Evolutionary conservation across 2,329 filamentous ascomycete genomes (phyloP), one percentile per base, ranked within the genome.

Genomic region (Trichophyton verrucosum): DNA sequence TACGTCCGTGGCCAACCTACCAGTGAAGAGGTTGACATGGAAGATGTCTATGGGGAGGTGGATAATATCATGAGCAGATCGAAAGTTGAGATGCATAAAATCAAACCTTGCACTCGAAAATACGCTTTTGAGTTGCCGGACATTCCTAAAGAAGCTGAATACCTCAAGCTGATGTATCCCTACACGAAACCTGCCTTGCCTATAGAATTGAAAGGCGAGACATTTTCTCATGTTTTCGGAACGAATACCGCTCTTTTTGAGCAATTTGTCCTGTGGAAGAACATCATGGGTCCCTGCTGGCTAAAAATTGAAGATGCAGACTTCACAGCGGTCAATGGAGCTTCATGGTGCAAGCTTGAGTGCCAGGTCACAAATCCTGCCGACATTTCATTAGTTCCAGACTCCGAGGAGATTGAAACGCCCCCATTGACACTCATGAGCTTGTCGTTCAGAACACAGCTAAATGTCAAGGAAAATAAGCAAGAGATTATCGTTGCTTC

Each of bases 231-330:
- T 65, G 86, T 96, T 24, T 99, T 99, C 67, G 94, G 95, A 30
- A 87, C 88, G 61, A 96, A 94, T 72, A 99, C 94, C 0, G 85
- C 89, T 0, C 80, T 99, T 0, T 99, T 99, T 68, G 94, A 99
- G 74, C 94, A 99, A 68, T 99, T 99, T 70, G 94, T 99, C 20
- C 81, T 99, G 3, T 96, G 91, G 88, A 97, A 96, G 77, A 95
- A 96, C 70, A 89, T 99, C 67, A 99, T 96, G 92, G 94, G 94
- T 1, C 94, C 94, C 33, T 97, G 94, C 73, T 99, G 94, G 94
- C 82, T 99, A 53, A 91, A 87, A 70, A 94, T 99, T 60, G 82
- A 91, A 65, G 86, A 88, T 66, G 88, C 88, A 33, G 86, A 96
- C 72, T 96, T 95, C 71, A 81, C 82, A 17, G 80, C 87, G 4